Conservation (phyloP, 257 asterid species). For the Solanum stenotomum region DNA sequence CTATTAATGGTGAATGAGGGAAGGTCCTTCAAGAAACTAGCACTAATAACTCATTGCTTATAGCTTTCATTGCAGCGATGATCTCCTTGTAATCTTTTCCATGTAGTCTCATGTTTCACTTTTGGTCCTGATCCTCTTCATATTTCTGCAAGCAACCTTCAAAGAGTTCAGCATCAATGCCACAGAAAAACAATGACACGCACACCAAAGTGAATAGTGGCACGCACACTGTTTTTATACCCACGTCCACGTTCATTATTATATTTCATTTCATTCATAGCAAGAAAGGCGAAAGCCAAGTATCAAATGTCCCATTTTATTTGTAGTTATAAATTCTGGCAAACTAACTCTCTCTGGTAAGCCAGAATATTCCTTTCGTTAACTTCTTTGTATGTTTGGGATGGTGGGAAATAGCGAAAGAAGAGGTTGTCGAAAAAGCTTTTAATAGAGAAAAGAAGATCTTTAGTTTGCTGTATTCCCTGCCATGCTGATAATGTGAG, state of each 20-base stretch:
- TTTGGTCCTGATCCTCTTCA: conserved; percentile 44
- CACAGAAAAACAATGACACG: conserved; percentile 12
- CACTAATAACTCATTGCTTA: conserved; percentile 12
- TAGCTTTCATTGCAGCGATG: conserved; percentile 38
- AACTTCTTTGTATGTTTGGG: neutral
- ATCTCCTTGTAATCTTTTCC: conserved; percentile 47
- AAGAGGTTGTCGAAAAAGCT: neutral
- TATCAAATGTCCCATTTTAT: neutral
- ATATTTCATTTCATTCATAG: neutral
- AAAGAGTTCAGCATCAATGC: conserved; percentile 47
- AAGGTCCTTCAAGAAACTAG: conserved; percentile 18
- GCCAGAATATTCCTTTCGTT: neutral
- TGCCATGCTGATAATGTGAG: neutral
- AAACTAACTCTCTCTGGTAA: neutral
- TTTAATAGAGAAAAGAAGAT: neutral
- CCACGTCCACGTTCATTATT: neutral
- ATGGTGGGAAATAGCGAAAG: neutral
- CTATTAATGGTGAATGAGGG: conserved; percentile 27
- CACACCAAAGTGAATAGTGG: neutral
- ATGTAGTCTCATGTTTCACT: conserved; percentile 43
- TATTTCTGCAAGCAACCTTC: conserved; percentile 47
- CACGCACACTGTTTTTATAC: neutral
- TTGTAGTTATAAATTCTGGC: neutral
- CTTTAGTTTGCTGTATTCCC: neutral
- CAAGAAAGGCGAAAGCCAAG: neutral